Base-by-base conservation (phyloP, 495 filamentous ascomycete species). In the Talaromyces stipitatus region DNA sequence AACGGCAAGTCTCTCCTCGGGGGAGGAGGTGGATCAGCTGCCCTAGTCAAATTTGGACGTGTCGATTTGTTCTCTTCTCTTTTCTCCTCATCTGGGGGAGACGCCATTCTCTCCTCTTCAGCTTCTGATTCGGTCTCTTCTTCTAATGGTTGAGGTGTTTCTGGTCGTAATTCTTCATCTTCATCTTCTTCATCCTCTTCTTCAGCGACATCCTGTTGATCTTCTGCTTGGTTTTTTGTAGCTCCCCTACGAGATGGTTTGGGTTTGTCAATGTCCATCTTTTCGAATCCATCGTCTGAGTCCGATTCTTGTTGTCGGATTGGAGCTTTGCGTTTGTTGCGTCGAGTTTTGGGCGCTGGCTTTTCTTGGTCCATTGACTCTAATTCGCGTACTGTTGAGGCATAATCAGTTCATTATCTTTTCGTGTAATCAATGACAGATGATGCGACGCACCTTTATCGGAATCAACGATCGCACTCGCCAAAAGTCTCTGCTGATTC, bases 401-500 rank as follows among this genome's bases (percentile, higher is more conserved):
- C n/a, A n/a, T n/a, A n/a, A n/a, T n/a, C n/a, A n/a, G n/a, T n/a
- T n/a, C n/a, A n/a, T n/a, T n/a, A n/a, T n/a, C n/a, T n/a, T n/a
- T n/a, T n/a, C n/a, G n/a, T n/a, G n/a, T n/a, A n/a, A n/a, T n/a
- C n/a, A 7, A 28, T n/a, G 7, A 30, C 23, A 46, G 2, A 11
- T 24, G 18, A 32, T 4, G 30, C n/a, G n/a, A 24, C 62, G 57
- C 66, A 72, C 74, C 66, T 64, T 65, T 76, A 1, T 69, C 63
- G 0, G 76, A 68, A 64, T 87, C 82, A 8, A 81, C 67, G 33
- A 78, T 83, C 6, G 83, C 80, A n/a, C 76, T 73, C 14, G 77
- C 79, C 4, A 94, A 67, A 8, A 91, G 62, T 18, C 85, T 78
- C 59, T 90, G 85, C 66, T 94, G 88, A 59, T 92, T 86, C 27